Conservation (phyloP, 768 basidiomycete species). For the Trametes cinnabarina region DNA sequence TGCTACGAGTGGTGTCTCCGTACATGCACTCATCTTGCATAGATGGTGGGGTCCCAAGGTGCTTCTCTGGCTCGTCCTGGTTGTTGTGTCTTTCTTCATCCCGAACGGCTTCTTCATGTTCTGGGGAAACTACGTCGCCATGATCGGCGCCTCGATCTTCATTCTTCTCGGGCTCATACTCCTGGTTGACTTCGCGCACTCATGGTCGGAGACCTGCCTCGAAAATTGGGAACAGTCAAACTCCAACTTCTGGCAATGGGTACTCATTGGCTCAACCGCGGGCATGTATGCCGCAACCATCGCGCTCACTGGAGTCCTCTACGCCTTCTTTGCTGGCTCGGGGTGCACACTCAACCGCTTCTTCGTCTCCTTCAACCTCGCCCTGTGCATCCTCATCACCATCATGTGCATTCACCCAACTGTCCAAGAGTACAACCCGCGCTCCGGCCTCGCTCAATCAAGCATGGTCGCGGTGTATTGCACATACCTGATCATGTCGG, state of each 20-base stretch:
- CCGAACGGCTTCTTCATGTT: slow-evolving; percentile 98
- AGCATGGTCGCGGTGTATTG: slow-evolving; percentile 98
- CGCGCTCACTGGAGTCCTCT: slow-evolving; percentile 84
- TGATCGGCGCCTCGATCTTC: slow-evolving; percentile 91
- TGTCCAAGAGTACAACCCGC: slow-evolving; percentile 90
- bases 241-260: slow-evolving; percentile 94
- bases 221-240: slow-evolving; percentile 90
- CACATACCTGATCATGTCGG: slow-evolving; percentile 92
- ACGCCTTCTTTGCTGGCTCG: slow-evolving; percentile 84
- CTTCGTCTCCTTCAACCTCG: slow-evolving; percentile 94
- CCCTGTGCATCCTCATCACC: slow-evolving; percentile 75
- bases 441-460: slow-evolving; percentile 91
- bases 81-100: slow-evolving; percentile 86
- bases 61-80: slow-evolving; percentile 81
- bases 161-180: slow-evolving; percentile 96
- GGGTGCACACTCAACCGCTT: slow-evolving; percentile 93
- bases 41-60: slow-evolving; percentile 99
- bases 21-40: background rate
- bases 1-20: background rate
- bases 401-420: slow-evolving; percentile 78
- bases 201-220: slow-evolving; percentile 96
- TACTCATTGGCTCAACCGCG: slow-evolving; percentile 91
- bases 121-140: slow-evolving; percentile 91
- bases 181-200: slow-evolving; percentile 97
- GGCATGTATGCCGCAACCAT: slow-evolving; percentile 82